These are phyloP conservation scores for Anethum foeniculum DNA, from an alignment of 140 eudicot genomes.

Conservation along the genomic window DNA sequence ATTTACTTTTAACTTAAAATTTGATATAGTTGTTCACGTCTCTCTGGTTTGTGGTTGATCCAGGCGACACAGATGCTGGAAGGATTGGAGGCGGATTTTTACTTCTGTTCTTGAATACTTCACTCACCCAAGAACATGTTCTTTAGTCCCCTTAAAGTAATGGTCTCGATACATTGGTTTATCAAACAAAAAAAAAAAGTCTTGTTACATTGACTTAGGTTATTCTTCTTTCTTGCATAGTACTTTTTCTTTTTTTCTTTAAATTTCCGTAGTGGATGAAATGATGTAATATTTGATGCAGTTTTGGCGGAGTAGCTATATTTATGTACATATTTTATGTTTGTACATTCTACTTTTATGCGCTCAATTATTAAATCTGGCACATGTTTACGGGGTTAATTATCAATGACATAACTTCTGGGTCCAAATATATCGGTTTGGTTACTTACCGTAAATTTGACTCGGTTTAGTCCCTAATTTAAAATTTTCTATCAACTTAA, in stretches of 20 bases:
- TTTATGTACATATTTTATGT: background rate
- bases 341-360: background rate
- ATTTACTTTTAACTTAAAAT: background rate
- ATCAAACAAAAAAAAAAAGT: background rate
- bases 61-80: background rate
- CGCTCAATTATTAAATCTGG: background rate
- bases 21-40: background rate
- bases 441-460: too few species aligned
- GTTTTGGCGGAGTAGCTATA: background rate
- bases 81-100: background rate
- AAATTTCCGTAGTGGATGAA: background rate
- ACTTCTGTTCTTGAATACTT: background rate
- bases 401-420: too few species aligned
- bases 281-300: background rate
- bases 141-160: background rate
- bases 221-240: background rate
- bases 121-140: background rate
- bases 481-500: too few species aligned
- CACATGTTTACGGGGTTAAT: too few species aligned
- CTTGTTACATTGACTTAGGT: background rate
- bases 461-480: too few species aligned
- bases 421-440: too few species aligned
- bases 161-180: background rate
- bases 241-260: background rate
- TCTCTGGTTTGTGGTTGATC: background rate